Evolutionary conservation across 1,284 basidiomycete species (phyloP), one percentile per base, ranked within the genome.

Genomic region (Malassezia pachydermatis): DNA sequence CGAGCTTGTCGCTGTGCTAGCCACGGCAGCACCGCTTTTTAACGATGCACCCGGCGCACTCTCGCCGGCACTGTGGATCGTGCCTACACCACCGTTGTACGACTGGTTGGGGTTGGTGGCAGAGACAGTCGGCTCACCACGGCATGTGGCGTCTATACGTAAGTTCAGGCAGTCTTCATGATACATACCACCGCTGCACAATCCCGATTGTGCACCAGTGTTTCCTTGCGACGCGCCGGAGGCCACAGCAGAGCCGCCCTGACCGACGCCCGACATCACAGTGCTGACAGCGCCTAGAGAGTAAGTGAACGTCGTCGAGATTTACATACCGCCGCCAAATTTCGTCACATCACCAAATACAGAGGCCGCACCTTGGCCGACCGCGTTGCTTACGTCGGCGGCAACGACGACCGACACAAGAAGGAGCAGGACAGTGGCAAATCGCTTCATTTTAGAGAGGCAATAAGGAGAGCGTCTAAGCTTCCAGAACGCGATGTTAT

Each of bases 21-120:
- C 22, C 11, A 24, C 19, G n/a, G 36, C 22, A 14, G 36, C 36
- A 6, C 25, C 25, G 7, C 36, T 16, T 20, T 24, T 16, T 8
- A 24, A 38, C 39, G 39, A 30, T 7, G 41, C 41, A 14, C 41
- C 41, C 19, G 41, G 25, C 8, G 16, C 49, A 27, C 35, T 32
- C n/a, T 39, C 43, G 10, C 43, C 49, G 27, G 29, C 34, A 3
- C 30, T 51, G n/a, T 41, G 33, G 2, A 51, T 14, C 9, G 43
- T 45, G 42, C 49, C 49, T 8, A 51, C 46, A 10, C 37, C 49
- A 17, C 32, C 32, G 32, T 17, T 45, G 39, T 45, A 51, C 10
- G 30, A 34, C 34, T 51, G 49, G 13, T 16, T 30, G 1, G 49
- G 49, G 24, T 51, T 30, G 14, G 16, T 41, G 3, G 37, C 37